Base-by-base conservation (phyloP, 2,329 filamentous ascomycete genomes). In the Botrytis tulipae region DNA sequence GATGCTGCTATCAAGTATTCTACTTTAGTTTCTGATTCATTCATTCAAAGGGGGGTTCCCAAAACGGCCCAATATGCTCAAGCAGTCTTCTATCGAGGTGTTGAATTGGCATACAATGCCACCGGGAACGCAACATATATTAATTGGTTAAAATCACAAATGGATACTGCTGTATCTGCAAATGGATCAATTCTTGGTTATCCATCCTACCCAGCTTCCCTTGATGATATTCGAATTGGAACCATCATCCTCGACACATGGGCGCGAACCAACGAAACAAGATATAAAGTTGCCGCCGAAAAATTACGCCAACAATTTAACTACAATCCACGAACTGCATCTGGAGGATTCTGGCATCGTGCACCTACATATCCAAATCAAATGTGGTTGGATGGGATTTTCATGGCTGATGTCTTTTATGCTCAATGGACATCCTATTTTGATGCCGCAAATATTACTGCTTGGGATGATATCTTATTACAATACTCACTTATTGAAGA, bases 381-480 rank as follows among this genome's bases (percentile, higher is more conserved):
- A 77, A 88, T 88, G 87, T 88, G 87, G 87, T 82, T 89, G 0
- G 75, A 76, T 61, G 87, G 87, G 1, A 85, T 86, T 35, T 87
- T 83, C 79, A 87, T 87, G 85, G 83, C 84, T 1, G 73, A 75
- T 12, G 76, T 78, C 10, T 81, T 81, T 72, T 81, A 81, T 60
- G 77, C 79, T 25, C 75, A 79, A 37, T 72, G 70, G 70, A 72
- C 70, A 20, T 72, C 70, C 7, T 72, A 67, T 35, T 80, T 78
- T 42, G 77, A 78, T n/a, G 60, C 73, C 6, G 72, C 67, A n/a
- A 81, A 81, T 68, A 72, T 65, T 12, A 77, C 78, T 4, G 79
- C 80, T 0, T 81, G 77, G 76, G 76, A 80, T 54, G 78, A 80
- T 42, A 78, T 80, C n/a, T 54, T 79, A 3, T 73, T 78, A 48